Conservation (phyloP, 2,329 filamentous ascomycete species). For the Plectosphaerella sp. region DNA sequence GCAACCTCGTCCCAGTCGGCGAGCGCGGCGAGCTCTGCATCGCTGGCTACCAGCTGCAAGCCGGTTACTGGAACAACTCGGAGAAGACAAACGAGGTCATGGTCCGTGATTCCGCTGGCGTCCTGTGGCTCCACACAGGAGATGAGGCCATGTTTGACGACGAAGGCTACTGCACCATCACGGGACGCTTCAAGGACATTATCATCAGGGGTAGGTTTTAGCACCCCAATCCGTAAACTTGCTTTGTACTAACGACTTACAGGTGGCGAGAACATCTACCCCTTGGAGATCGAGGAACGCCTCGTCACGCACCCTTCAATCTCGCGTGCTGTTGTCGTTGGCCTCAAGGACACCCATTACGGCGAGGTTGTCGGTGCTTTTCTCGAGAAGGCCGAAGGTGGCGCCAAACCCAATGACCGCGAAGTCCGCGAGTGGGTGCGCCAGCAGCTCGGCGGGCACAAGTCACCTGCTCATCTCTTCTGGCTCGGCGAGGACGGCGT, state of each 20-base stretch:
- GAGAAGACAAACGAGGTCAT: conserved; percentile 66
- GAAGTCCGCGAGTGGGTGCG: conserved; percentile 61
- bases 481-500: conserved; percentile 64
- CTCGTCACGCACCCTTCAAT: conserved; percentile 61
- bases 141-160: conserved; percentile 67
- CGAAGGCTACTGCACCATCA: conserved; percentile 67
- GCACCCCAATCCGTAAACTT: neutral
- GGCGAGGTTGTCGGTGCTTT: conserved; percentile 71
- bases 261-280: conserved; percentile 71
- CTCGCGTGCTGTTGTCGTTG: conserved; percentile 63
- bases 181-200: conserved; percentile 74
- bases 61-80: conserved; percentile 64
- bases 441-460: conserved; percentile 58
- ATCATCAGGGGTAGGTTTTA: conserved; percentile 59
- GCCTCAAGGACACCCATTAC: conserved; percentile 65
- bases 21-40: conserved; percentile 71
- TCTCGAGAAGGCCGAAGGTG: conserved; percentile 34
- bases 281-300: conserved; percentile 71
- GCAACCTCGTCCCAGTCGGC: conserved; percentile 63
- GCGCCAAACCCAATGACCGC: conserved; percentile 37
- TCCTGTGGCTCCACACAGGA: conserved; percentile 62
- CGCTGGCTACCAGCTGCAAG: conserved; percentile 70
- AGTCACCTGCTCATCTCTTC: conserved; percentile 70
- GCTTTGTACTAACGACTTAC: conserved; percentile 14
- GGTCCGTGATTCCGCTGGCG: conserved; percentile 45